Percentiles rank a stretch among this genome's conserved stretches.
Evolutionary conservation across 768 basidiomycete species (phyloP).

Genomic region (Collybia nuda): DNA sequence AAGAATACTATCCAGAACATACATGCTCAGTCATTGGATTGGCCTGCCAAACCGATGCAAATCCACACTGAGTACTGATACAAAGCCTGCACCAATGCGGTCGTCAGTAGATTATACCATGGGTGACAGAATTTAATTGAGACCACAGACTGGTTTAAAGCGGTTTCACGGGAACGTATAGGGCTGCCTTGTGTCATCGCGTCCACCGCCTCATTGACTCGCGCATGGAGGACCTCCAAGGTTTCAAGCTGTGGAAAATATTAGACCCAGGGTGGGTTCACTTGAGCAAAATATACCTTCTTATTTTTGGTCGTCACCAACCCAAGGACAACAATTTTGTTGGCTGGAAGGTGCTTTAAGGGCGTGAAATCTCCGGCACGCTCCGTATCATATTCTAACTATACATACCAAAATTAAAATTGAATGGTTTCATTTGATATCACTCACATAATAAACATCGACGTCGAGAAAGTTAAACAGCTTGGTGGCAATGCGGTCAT

Average conservation of each 20-base stretch:
- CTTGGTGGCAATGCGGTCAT: conserved; percentile 52
- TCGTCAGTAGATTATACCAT: conserved; percentile 2
- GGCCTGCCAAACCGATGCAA: conserved; percentile 58
- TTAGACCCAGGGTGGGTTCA: not conserved
- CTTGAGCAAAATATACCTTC: conserved; percentile 27
- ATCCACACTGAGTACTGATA: conserved; percentile 66
- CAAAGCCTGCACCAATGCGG: conserved; percentile 36
- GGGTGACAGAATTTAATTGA: conserved; percentile 2
- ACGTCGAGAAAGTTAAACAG: conserved; percentile 61
- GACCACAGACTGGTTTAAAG: conserved; percentile 48
- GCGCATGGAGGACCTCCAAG: not conserved
- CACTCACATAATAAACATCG: conserved; percentile 49
- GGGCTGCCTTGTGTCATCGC: not conserved
- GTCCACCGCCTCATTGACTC: not conserved
- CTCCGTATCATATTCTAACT: conserved; percentile 68
- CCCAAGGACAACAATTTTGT: conserved; percentile 47
- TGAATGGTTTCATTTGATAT: too few relatives aligned
- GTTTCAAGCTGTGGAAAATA: conserved; percentile 40
- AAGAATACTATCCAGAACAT: conserved; percentile 6
- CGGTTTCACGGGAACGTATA: conserved; percentile 15
- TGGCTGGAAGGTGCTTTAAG: conserved; percentile 49
- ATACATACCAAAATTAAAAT: not conserved
- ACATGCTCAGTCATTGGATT: conserved; percentile 54
- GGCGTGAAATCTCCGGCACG: conserved; percentile 61
- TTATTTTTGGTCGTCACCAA: conserved; percentile 48